Evolutionary conservation across 2,329 filamentous ascomycete genomes (phyloP).

Genomic region (Penicillium sp.): DNA sequence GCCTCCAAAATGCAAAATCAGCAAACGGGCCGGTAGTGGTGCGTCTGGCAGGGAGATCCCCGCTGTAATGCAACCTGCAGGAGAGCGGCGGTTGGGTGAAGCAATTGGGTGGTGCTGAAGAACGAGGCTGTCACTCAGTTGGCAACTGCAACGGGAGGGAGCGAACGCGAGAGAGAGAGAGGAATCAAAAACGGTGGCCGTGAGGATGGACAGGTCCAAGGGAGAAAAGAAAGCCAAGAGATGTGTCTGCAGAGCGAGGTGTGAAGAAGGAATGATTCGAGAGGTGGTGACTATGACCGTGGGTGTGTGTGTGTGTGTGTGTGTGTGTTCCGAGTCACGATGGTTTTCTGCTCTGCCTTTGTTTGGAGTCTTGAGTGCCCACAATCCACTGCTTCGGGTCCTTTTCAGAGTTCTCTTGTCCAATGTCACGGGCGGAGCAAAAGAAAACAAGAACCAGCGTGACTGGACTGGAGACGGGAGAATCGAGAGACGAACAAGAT

Average conservation of each 20-base stretch:
- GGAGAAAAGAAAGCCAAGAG: neutral
- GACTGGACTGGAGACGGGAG: neutral
- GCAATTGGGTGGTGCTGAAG: neutral
- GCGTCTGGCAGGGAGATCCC: constrained; percentile 16
- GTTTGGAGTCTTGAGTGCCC: neutral
- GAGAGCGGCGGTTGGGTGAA: neutral
- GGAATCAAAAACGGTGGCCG: neutral
- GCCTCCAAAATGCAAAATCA: constrained; percentile 10
- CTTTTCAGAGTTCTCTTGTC: no score
- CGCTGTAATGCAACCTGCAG: constrained; percentile 2
- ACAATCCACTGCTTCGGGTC: no score
- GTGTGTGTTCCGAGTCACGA: neutral
- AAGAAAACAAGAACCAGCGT: neutral
- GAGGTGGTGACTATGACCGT: neutral
- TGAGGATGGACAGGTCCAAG: neutral
- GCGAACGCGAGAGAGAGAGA: constrained; percentile 2
- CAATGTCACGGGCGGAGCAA: neutral
- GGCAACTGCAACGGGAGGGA: neutral
- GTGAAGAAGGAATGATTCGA: neutral
- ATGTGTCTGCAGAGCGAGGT: no score
- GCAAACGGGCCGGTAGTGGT: constrained; percentile 18
- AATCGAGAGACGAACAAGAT: neutral
- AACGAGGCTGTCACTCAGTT: constrained; percentile 1
- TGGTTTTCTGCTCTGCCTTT: neutral
- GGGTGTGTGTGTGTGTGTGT: no score